Evolutionary conservation across 2,329 filamentous ascomycete genomes (phyloP), one percentile per base, ranked within the genome.

Genomic region (Malbranchea cinnamomea): DNA sequence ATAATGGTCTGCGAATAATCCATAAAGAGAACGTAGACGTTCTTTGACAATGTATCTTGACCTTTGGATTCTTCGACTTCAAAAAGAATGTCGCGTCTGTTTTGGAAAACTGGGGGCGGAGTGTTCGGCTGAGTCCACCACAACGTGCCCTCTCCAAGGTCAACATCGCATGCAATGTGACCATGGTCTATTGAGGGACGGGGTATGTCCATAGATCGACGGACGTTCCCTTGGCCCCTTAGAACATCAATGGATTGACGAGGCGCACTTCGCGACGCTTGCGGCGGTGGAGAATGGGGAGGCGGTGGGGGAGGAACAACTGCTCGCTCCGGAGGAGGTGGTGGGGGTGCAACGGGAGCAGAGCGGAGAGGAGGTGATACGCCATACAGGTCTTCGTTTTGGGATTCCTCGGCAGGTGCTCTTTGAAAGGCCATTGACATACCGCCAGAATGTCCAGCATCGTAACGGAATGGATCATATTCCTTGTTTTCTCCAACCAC

Each of bases 1-100:
- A 98, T 70, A 39, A 91, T 67, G 0, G 87, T 95, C 51, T 95
- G 89, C 11, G 85, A 94, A 54, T 98, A 98, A 57, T 98, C 89
- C 46, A 84, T 76, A 60, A 82, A 98, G 6, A 98, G 60, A n/a
- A 95, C 63, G 43, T 78, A 89, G 23, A 94, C 67, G 36, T 85
- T 74, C 41, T 85, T 85, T 5, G 77, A 80, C 12, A 92, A 62
- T 1, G 67, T 68, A 1, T 73, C 73, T 49, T 75, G 77, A 15
- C 79, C 74, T 16, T 77, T 76, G 1, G 75, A 73, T 48, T 94
- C 82, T 40, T 92, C 81, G 13, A 76, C 68, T 53, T 95, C 84
- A 30, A 73, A 78, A 31, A 83, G 69, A 10, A 95, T 66, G 49
- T 98, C 89, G 43, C 74, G 78, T 29, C 87, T 76, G 27, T 73